Evolutionary conservation across 441 rosid genomes (phyloP), one percentile per base, ranked within the genome.

Genomic region (Biscutella laevigata): DNA sequence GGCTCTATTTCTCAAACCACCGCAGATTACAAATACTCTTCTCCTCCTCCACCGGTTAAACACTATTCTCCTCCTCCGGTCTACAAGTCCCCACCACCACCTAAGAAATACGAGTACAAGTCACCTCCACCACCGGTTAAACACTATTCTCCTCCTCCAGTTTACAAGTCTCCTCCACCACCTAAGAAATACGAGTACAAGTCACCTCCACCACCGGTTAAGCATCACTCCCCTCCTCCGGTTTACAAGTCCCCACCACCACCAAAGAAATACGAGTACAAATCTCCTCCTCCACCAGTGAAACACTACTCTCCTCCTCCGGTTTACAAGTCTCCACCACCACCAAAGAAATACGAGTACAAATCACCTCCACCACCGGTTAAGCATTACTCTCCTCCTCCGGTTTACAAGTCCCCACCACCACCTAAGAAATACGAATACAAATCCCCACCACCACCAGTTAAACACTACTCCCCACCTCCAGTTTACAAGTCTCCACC

Each of bases 181-280:
- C 73, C 73, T 0, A 19, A 37, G 2, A 62, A 56, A 2, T 68
- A 68, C 21, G 41, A 4, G 2, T 62, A 68, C 41, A 68, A 59
- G 6, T 63, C 70, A 0, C 69, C 74, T 0, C 74, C 74, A 1
- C 74, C 74, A 9, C 74, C 74, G 6, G 59, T 61, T 39, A 29
- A 5, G 4, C 36, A 63, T 0, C 51, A 51, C 4, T 39, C 57
- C 0, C 64, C 56, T 10, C 64, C 49, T 7, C 64, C 64, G 0
- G 66, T 49, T 3, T 51, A 61, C 30, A 20, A 59, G 0, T 59
- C 65, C 6, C 65, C 63, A 0, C 54, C 64, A 0, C 64, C 64
- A 3, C 64, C 64, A 0, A 13, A n/a, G 3, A 47, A 59, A 0
- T 59, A 47, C n/a, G 53, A n/a, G 0, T 59, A 59, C 42, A 36